Evolutionary conservation across 2,329 filamentous ascomycete species (phyloP), one percentile per base, ranked within the genome.

Genomic region (Scytalidium lignicola): DNA sequence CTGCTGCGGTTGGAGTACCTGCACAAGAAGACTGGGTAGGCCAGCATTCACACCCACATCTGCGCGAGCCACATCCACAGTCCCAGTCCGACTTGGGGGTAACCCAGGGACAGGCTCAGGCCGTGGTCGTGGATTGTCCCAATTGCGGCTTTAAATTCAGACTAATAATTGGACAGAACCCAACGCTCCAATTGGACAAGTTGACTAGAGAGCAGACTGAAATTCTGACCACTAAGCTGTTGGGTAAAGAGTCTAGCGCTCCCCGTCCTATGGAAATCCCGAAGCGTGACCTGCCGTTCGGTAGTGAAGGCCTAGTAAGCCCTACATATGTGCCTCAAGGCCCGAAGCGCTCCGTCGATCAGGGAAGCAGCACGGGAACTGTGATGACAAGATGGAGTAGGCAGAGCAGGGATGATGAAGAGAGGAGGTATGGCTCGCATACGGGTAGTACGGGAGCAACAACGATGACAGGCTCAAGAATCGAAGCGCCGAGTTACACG

Each of bases 1-100:
- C 89, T 53, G 74, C 74, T 56, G 90, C 91, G 44, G 81, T 88
- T 65, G 91, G 90, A 46, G 90, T 96, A 55, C 90, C 91, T 54
- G 76, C 82, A 67, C 91, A 96, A 77, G 79, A 82, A 65, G 89
- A 96, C 69, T 96, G 92, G 92, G 90, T 96, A 90, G 62, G 62
- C 65, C 44, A 70, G 69, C 17, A 26, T 28, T 13, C 28, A 13
- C 32, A 37, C 15, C 32, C 32, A 37, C 32, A 37, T 17, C 32
- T n/a, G 19, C 22, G n/a, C 15, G 22, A 21, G 13, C 22, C 44
- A 41, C 32, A 39, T 47, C 9, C 12, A 19, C 19, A 7, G 20
- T 20, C 43, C 21, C 20, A 45, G 22, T 40, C 20, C 17, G 18
- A 22, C 76, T 79, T 63, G 76, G 76, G 54, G 66, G 65, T 54